These are phyloP conservation scores for Saturnispora kantuleensis DNA, from an alignment of 805 yeast species.

Conservation along the genomic window DNA sequence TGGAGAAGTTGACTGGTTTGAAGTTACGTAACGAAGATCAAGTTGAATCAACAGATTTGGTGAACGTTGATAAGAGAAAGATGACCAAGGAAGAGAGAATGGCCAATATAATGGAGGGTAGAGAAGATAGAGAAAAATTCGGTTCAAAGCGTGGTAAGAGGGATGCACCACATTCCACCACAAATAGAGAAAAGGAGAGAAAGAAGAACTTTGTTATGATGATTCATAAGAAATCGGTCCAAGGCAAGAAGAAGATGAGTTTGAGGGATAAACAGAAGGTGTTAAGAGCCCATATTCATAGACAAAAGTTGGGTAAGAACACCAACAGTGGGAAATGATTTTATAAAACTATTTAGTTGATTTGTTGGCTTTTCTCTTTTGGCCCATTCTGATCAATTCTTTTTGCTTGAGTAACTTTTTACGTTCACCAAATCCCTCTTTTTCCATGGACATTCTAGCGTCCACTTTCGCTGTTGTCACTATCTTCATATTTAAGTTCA, in stretches of 20 bases:
- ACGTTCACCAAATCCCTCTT: slow-evolving; percentile 73
- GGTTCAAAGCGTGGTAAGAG: slow-evolving; percentile 81
- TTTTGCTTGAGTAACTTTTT: slow-evolving; percentile 18
- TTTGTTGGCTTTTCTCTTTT: background rate
- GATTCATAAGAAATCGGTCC: slow-evolving; percentile 91
- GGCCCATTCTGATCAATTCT: slow-evolving; percentile 6
- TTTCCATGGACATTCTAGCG: slow-evolving; percentile 88
- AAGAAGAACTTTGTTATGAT: slow-evolving; percentile 99
- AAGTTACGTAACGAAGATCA: slow-evolving; percentile 61
- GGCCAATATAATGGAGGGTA: slow-evolving; percentile 80
- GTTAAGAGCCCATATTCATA: slow-evolving; percentile 73
- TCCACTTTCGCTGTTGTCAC: slow-evolving; percentile 83
- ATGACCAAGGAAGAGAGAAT: slow-evolving; percentile 85
- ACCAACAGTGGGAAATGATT: slow-evolving; percentile 5
- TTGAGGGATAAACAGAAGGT: slow-evolving; percentile 85
- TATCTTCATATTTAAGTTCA: slow-evolving; percentile 57
- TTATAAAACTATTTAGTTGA: background rate
- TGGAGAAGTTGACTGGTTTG: slow-evolving; percentile 63
- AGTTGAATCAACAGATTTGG: slow-evolving; percentile 69
- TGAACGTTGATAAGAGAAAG: slow-evolving; percentile 74
- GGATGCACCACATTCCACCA: slow-evolving; percentile 74
- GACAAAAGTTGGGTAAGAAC: slow-evolving; percentile 59
- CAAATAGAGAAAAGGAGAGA: slow-evolving; percentile 91
- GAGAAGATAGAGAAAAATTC: slow-evolving; percentile 84
- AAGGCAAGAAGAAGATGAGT: slow-evolving; percentile 86